Evolutionary conservation across 495 filamentous ascomycete species (phyloP), one percentile per base, ranked within the genome.

Genomic region (Penicillium pancosmium): DNA sequence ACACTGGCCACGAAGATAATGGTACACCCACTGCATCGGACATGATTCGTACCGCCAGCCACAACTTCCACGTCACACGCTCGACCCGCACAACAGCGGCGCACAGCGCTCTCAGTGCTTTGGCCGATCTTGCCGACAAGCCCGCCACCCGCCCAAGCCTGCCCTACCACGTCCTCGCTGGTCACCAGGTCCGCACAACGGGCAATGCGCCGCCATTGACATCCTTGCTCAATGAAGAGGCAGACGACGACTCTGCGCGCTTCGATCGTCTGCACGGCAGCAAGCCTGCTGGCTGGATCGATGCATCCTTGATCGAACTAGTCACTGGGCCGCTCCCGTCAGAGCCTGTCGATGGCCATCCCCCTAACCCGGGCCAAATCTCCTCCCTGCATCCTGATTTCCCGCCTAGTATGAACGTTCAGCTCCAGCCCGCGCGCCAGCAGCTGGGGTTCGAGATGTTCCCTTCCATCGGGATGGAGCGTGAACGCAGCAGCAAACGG

Each of bases 21-120:
- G 79, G 80, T 16, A 81, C 83, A 0, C 79, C 80, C 9, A 64
- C 55, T 19, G 87, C 87, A 0, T 78, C 82, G 2, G 80, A 79
- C 59, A 91, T 91, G 89, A 87, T 88, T 51, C 81, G 89, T 5
- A 86, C 88, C 16, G 83, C 83, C 31, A 90, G 87, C 40, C 79
- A 82, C 52, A 82, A 80, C 27, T 76, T 75, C 68, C 88, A 92
- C 61, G 84, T 86, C 15, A 92, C 89, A 11, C 85, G 89, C 12
- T 91, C 88, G 50, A 90, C 86, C 4, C 82, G 87, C 34, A 81
- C 78, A 12, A 76, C 74, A 19, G 85, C 68, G 13, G 65, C 79
- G 40, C 80, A 81, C 54, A 80, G 78, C 44, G 84, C 82, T 49
- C 78, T 88, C 43, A 75, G 78, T 41, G 81, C 86, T 38, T 76